Conservation (phyloP, 805 yeast species). For the Saccharomyces eubayanus region DNA sequence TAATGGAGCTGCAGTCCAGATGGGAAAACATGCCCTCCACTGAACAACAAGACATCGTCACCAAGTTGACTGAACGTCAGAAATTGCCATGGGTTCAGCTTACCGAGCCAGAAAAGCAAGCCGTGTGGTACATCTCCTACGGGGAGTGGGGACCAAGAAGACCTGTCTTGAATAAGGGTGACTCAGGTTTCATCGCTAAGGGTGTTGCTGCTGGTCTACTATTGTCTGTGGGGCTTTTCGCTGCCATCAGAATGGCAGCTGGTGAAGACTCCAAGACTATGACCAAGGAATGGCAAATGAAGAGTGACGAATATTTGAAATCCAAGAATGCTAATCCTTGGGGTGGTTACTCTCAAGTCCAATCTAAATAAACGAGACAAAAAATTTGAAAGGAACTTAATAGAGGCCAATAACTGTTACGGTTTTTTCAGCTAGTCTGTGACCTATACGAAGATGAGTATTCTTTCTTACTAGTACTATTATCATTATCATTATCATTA, state of each 20-base stretch:
- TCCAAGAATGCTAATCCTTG: slow-evolving; percentile 95
- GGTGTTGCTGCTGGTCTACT: slow-evolving; percentile 60
- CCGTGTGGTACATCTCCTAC: slow-evolving; percentile 93
- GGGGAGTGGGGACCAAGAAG: slow-evolving; percentile 99
- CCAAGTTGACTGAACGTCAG: slow-evolving; percentile 82
- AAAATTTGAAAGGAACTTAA: background rate
- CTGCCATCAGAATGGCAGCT: slow-evolving; percentile 38
- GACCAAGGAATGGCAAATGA: slow-evolving; percentile 95
- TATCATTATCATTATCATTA: background rate
- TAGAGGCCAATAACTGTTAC: background rate
- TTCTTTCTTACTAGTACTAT: background rate
- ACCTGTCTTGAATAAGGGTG: slow-evolving; percentile 86
- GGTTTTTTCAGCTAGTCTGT: background rate
- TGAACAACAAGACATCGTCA: slow-evolving; percentile 81
- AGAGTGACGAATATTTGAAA: slow-evolving; percentile 88
- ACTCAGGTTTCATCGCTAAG: slow-evolving; percentile 62
- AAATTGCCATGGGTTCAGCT: slow-evolving; percentile 88
- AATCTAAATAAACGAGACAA: slow-evolving; percentile 42
- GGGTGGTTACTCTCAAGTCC: slow-evolving; percentile 81
- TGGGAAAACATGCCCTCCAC: slow-evolving; percentile 84
- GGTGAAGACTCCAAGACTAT: slow-evolving; percentile 61
- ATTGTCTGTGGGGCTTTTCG: slow-evolving; percentile 41
- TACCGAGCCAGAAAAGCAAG: slow-evolving; percentile 84
- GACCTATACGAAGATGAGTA: background rate
- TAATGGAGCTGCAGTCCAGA: slow-evolving; percentile 77